Evolutionary conservation across 2,329 filamentous ascomycete genomes (phyloP).

Genomic region (Stemphylium lycopersici): DNA sequence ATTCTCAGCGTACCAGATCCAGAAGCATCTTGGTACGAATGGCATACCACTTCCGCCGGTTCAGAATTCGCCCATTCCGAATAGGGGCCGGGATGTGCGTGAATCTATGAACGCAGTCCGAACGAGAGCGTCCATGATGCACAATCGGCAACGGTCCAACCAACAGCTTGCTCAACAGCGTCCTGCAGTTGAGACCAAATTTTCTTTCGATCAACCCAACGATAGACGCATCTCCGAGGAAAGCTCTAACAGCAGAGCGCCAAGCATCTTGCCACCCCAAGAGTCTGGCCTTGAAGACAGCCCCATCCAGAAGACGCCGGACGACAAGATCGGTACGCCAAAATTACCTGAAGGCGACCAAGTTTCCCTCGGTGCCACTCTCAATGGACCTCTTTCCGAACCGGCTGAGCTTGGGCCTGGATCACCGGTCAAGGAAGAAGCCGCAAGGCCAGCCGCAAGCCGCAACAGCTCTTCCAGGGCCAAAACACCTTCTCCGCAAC

Average conservation of each 20-base stretch:
- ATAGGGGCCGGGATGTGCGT: slow-evolving; percentile 79
- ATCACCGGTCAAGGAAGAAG: slow-evolving; percentile 32
- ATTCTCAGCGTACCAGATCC: slow-evolving; percentile 96
- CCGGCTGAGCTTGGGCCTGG: slow-evolving; percentile 36
- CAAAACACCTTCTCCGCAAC: slow-evolving; percentile 51
- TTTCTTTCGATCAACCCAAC: slow-evolving; percentile 62
- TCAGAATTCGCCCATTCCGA: slow-evolving; percentile 82
- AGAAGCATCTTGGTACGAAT: slow-evolving; percentile 87
- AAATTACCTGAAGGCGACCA: slow-evolving; percentile 42
- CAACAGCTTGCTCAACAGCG: slow-evolving; percentile 45
- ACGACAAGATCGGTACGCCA: slow-evolving; percentile 64
- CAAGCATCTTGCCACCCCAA: slow-evolving; percentile 43
- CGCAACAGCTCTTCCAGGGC: slow-evolving; percentile 40
- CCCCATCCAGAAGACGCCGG: slow-evolving; percentile 61
- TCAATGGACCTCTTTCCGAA: slow-evolving; percentile 45
- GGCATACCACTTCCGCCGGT: slow-evolving; percentile 81
- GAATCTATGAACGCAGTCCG: slow-evolving; percentile 81
- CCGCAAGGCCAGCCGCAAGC: slow-evolving; percentile 27
- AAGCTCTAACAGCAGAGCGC: slow-evolving; percentile 49
- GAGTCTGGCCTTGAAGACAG: slow-evolving; percentile 41
- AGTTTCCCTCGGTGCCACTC: slow-evolving; percentile 41
- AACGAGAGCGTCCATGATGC: slow-evolving; percentile 61
- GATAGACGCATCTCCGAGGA: slow-evolving; percentile 69
- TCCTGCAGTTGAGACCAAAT: slow-evolving; percentile 57
- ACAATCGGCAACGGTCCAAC: slow-evolving; percentile 59